phyloP scores from a whole-genome alignment of 2,329 filamentous ascomycete species.

The Alternaria hordeiaustralica region DNA sequence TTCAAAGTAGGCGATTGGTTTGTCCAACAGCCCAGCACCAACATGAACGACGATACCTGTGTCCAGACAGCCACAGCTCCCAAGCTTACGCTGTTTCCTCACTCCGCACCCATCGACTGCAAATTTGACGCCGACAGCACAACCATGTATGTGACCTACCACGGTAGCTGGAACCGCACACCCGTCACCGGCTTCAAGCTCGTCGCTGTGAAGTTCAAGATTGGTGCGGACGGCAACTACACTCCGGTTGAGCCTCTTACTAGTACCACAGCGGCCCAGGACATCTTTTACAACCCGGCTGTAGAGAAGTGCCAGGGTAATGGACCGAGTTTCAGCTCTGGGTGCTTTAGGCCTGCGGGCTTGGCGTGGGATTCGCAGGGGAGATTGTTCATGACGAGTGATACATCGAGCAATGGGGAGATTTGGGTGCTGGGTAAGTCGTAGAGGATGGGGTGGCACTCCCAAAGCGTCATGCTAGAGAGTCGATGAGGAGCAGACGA shows the following conservation, averaged over 20 bases:
- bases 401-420: conserved; percentile 36
- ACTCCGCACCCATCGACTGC: conserved; percentile 74
- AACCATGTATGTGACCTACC: conserved; percentile 70
- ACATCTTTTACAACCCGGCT: conserved; percentile 64
- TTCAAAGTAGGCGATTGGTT: conserved; percentile 56
- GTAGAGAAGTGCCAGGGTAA: conserved; percentile 58
- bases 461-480: background rate
- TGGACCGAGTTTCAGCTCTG: conserved; percentile 37
- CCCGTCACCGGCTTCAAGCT: conserved; percentile 59
- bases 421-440: conserved; percentile 40
- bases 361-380: conserved; percentile 57
- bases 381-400: conserved; percentile 64
- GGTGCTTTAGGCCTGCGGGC: conserved; percentile 69
- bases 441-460: conserved; percentile 14
- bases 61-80: conserved; percentile 47
- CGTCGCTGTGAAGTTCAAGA: conserved; percentile 53
- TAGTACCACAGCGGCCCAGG: conserved; percentile 57
- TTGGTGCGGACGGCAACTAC: conserved; percentile 43
- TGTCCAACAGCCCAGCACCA: conserved; percentile 41
- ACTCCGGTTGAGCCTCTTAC: conserved; percentile 52
- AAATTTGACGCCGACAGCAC: conserved; percentile 66
- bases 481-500: background rate
- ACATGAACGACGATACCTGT: conserved; percentile 57
- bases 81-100: conserved; percentile 65
- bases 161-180: conserved; percentile 69